phyloP scores from a whole-genome alignment of 1,139 yeast genomes.

The Fermentozyma sake region DNA sequence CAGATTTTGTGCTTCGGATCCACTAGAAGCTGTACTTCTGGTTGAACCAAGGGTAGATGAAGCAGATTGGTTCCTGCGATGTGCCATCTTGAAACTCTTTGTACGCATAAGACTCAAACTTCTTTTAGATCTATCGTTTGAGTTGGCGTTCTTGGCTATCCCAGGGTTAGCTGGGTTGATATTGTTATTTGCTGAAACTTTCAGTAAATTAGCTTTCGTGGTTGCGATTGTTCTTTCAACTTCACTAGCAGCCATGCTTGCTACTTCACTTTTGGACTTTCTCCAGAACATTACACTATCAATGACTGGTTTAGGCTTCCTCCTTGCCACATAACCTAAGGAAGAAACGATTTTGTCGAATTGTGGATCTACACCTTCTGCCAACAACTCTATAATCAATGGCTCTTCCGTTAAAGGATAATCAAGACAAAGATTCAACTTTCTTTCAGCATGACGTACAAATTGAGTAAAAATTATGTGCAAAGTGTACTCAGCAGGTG shows the following conservation, averaged over 20 bases:
- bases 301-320: conserved; percentile 91
- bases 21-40: conserved; percentile 2
- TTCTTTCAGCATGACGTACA: conserved; percentile 88
- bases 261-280: conserved; percentile 80
- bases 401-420: conserved; percentile 72
- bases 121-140: conserved; percentile 25
- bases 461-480: conserved; percentile 94
- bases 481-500: conserved; percentile 89
- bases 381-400: conserved; percentile 73
- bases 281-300: conserved; percentile 99
- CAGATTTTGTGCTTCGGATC: conserved; percentile 4
- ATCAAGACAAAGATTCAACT: conserved; percentile 69
- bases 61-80: conserved; percentile 36
- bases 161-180: conserved; percentile 13
- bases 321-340: conserved; percentile 83
- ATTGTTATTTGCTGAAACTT: conserved; percentile 3
- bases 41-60: conserved; percentile 16
- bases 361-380: conserved; percentile 80
- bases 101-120: conserved; percentile 41
- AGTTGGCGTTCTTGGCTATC: conserved; percentile 12
- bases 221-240: conserved; percentile 38
- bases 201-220: conserved; percentile 8
- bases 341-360: conserved; percentile 85
- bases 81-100: conserved; percentile 34
- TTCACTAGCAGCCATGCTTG: conserved; percentile 67